Percentiles rank a stretch among this genome's conserved stretches.
These are phyloP conservation scores for Colletotrichum sp. DNA, from an alignment of 2,329 filamentous ascomycete species.

Conservation along the genomic window DNA sequence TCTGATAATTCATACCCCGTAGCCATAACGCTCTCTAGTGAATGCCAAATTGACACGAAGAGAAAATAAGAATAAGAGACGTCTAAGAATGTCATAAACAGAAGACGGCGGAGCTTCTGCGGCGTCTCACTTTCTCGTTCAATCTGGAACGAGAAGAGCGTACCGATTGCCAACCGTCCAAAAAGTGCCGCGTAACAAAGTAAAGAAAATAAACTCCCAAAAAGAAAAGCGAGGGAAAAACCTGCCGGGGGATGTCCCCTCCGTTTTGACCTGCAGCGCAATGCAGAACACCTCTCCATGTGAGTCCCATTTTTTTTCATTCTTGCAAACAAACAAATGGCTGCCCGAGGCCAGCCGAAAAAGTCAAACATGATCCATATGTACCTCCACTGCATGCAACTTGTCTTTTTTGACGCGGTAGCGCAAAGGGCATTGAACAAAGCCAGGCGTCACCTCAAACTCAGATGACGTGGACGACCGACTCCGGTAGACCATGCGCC, in stretches of 20 bases:
- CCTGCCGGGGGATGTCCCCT: constrained; percentile 12
- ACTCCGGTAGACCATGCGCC: neutral
- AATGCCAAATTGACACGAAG: constrained; percentile 14
- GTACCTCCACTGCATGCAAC: neutral
- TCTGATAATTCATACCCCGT: neutral
- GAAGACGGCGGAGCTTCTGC: neutral
- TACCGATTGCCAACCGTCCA: neutral
- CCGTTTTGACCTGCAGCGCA: constrained; percentile 39
- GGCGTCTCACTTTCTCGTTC: neutral
- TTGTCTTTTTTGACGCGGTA: neutral
- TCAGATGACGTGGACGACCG: neutral
- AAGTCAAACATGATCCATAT: constrained; percentile 30
- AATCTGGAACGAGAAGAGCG: neutral
- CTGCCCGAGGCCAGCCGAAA: constrained; percentile 27
- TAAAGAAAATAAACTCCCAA: constrained; percentile 25
- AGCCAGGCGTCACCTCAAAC: neutral
- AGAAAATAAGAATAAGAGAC: constrained; percentile 18
- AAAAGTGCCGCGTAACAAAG: neutral
- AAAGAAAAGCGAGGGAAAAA: constrained; percentile 19
- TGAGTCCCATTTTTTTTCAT: constrained; percentile 31
- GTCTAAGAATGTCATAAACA: constrained; percentile 22
- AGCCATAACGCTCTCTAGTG: constrained; percentile 6
- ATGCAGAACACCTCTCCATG: constrained; percentile 42
- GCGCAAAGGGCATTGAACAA: neutral
- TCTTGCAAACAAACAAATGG: constrained; percentile 20